Evolutionary conservation across 257 asterid species (phyloP).

Genomic region (Rubia yunnanensis): DNA sequence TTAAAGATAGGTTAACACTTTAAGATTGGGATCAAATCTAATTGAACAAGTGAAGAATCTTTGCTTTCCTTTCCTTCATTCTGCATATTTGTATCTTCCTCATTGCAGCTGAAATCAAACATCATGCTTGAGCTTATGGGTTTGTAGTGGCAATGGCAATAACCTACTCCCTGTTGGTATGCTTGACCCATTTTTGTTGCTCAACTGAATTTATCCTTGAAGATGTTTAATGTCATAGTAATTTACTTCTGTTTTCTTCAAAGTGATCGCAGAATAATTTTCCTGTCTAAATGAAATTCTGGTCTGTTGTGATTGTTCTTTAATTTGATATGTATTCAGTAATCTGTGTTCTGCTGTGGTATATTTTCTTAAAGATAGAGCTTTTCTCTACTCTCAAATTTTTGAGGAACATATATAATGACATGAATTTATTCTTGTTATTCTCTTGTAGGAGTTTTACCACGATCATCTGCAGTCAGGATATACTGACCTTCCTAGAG

Average conservation of each 20-base stretch:
- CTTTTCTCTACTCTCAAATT: too few species aligned
- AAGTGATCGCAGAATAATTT: background rate
- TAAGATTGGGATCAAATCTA: background rate
- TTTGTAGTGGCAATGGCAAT: too few species aligned
- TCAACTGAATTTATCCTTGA: background rate
- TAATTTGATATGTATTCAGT: background rate
- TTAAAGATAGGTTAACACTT: background rate
- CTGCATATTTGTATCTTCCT: background rate
- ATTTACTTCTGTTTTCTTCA: background rate
- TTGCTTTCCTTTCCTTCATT: background rate
- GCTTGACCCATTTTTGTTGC: background rate
- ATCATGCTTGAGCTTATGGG: background rate
- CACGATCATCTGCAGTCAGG: constrained; percentile 28
- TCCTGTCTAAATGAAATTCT: background rate
- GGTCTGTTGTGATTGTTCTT: background rate
- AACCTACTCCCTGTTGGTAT: background rate
- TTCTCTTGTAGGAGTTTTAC: constrained; percentile 54
- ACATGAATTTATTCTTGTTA: background rate
- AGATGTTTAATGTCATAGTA: background rate
- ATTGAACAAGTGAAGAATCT: background rate
- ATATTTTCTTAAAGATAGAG: background rate
- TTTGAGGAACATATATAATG: background rate
- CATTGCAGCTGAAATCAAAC: background rate
- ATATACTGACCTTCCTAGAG: constrained; percentile 46
- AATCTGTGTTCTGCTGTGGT: background rate